Conservation (phyloP, 352 stramenopile species). For the Phytophthora macrochlamydospora region DNA sequence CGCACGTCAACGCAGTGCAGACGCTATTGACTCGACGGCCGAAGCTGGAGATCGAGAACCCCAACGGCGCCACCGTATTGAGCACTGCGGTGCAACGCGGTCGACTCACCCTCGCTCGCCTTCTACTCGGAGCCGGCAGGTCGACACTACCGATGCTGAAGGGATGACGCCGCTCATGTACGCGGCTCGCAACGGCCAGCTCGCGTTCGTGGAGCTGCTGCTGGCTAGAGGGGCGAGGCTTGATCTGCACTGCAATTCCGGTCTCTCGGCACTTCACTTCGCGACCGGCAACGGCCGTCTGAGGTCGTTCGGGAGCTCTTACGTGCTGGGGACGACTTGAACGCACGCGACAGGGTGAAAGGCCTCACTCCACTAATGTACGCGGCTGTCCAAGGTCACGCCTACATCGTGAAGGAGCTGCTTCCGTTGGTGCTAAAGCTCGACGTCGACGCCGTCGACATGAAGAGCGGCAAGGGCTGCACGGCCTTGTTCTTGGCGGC, state of each 20-base stretch:
- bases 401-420: constrained; percentile 27
- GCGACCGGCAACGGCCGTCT: constrained; percentile 24
- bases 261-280: constrained; percentile 24
- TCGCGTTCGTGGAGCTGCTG: constrained; percentile 23
- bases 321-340: constrained; percentile 18
- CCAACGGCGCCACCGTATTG: constrained; percentile 23
- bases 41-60: constrained; percentile 19
- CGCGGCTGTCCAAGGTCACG: constrained; percentile 21
- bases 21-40: constrained; percentile 10
- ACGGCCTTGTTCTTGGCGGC: constrained; percentile 30
- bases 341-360: constrained; percentile 14
- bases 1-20: constrained; percentile 16
- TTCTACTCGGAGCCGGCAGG: constrained; percentile 22
- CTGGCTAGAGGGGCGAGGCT: constrained; percentile 18
- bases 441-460: constrained; percentile 21
- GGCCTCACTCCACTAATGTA: constrained; percentile 33
- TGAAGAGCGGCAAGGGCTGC: constrained; percentile 19
- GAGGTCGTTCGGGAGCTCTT: constrained; percentile 26
- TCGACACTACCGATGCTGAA: constrained; percentile 18
- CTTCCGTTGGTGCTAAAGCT: constrained; percentile 14
- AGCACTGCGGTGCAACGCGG: constrained; percentile 25
- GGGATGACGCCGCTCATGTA: constrained; percentile 34
- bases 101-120: constrained; percentile 10
- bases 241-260: constrained; percentile 10
- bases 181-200: constrained; percentile 26